Evolutionary conservation across 805 yeast species (phyloP), one percentile per base, ranked within the genome.

Genomic region (Candida germanica): DNA sequence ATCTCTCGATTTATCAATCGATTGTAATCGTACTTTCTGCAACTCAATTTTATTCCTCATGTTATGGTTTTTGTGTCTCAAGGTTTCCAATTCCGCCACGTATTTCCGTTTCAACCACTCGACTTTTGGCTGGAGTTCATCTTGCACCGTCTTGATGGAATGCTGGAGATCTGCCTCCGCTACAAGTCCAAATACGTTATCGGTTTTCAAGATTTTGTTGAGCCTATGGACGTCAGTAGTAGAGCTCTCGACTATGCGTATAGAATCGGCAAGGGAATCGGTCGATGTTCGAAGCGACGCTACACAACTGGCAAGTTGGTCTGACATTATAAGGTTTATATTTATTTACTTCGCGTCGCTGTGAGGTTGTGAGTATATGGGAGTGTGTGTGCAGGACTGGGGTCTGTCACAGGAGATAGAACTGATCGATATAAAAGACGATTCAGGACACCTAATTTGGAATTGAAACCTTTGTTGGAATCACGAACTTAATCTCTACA

Each of bases 111-210:
- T 40, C 4, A 70, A 51, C 5, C 45, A 46, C 5, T 50, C 38
- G 10, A 75, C 53, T 38, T 71, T 66, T 1, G 79, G 79, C 24
- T 61, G 63, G 3, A 70, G 52, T 20, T 66, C 66, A 9, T 48
- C 44, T 29, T 57, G 55, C 29, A 73, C 51, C 9, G 56, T 49
- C 25, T 52, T 53, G 32, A 65, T 65, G 13, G 75, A 74, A 28
- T 54, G 61, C 6, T 50, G 55, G 17, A 75, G 49, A 36, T 74
- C 77, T 36, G 56, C 53, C 42, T 73, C 77, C 0, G 80, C 77
- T 0, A 75, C 66, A 9, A 75, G 51, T 4, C 75, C 76, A 53
- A 73, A 76, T 15, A 74, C 73, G 23, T 69, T 61, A 27, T 59
- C 57, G 5, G 76, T 71, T 13, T 56, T 47, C n/a, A 76, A 55